Conservation (phyloP, 2,329 filamentous ascomycete genomes). For the Cladosporium sp. region DNA sequence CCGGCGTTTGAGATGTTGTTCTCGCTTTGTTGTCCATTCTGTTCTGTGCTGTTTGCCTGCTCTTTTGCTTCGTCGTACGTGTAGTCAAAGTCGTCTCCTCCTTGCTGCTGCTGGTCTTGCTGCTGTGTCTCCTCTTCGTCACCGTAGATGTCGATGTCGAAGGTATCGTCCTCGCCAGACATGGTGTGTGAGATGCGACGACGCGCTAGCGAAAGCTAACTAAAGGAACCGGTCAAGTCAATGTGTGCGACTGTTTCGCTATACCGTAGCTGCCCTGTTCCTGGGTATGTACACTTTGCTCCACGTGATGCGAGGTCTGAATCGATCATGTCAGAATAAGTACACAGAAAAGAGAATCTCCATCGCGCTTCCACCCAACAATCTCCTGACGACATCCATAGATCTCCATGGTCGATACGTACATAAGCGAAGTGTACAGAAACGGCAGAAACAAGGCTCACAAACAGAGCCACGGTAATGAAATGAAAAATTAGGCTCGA, state of each 20-base stretch:
- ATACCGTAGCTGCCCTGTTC: slow-evolving; percentile 4
- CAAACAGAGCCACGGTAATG: slow-evolving; percentile 2
- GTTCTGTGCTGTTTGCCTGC: slow-evolving; percentile 15
- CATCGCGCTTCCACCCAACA: not conserved
- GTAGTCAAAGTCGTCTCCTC: slow-evolving; percentile 22
- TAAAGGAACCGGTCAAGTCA: not conserved
- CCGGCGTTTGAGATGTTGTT: slow-evolving; percentile 32
- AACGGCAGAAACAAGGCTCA: slow-evolving; percentile 2
- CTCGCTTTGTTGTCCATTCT: slow-evolving; percentile 37
- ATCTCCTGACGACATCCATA: not conserved
- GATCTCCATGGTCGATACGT: slow-evolving; percentile 20
- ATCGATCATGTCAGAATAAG: slow-evolving; percentile 10
- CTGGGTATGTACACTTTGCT: slow-evolving; percentile 19
- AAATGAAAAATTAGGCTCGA: not conserved
- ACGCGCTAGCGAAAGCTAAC: slow-evolving; percentile 4
- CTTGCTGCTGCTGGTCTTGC: slow-evolving; percentile 10
- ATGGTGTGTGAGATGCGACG: slow-evolving; percentile 18
- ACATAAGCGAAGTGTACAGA: slow-evolving; percentile 13
- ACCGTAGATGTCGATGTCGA: slow-evolving; percentile 66
- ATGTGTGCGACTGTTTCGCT: not conserved
- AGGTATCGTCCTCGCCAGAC: slow-evolving; percentile 58
- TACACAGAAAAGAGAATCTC: slow-evolving; percentile 1
- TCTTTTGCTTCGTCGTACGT: slow-evolving; percentile 18
- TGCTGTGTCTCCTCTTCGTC: slow-evolving; percentile 39
- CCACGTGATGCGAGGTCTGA: slow-evolving; percentile 8